Evolutionary conservation across 2,329 filamentous ascomycete genomes (phyloP), one percentile per base, ranked within the genome.

Genomic region (Nothophoma quercina): DNA sequence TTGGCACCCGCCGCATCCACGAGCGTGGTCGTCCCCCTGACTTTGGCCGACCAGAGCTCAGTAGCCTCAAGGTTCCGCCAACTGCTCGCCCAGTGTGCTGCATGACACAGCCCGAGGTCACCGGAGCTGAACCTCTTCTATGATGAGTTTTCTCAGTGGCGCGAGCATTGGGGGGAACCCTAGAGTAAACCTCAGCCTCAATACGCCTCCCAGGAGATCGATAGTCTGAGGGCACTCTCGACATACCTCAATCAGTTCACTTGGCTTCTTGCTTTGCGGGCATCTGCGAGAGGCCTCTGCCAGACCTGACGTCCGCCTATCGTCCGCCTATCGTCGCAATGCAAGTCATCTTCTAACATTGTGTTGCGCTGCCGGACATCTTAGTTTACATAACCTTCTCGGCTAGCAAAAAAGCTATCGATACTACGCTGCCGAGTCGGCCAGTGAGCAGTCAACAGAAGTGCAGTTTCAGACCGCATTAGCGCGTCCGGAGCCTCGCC

Each of bases 71-170:
- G 42, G 36, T 47, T 38, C 47, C 32, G 38, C 15, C 15, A 48
- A 19, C 28, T 53, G 38, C 28, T 53, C 50, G 50, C 50, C 50
- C 43, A 43, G 32, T 33, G 26, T 41, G 35, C 23, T 30, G 15
- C 39, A 49, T 18, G 43, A 38, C n/a, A 48, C 21, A 16, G 7
- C 22, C 12, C n/a, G 15, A 10, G 7, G 16, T 25, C 19, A 36
- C 26, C 21, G 12, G 15, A 42, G 28, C 38, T 33, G 32, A 53
- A 33, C 38, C 32, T 43, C 28, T 13, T 3, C 21, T 26, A 18
- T 16, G 16, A 26, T n/a, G 5, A 6, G 3, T 26, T 3, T 26
- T 26, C 30, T n/a, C 21, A 15, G 30, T 23, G 10, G 4, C 18
- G 22, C 2, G 8, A 7, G 19, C 7, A 16, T 7, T 16, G 7